Percentiles rank a stretch among this genome's conserved stretches.
Conservation (phyloP, 2,329 filamentous ascomycete genomes). For the Hortaea sp. region DNA sequence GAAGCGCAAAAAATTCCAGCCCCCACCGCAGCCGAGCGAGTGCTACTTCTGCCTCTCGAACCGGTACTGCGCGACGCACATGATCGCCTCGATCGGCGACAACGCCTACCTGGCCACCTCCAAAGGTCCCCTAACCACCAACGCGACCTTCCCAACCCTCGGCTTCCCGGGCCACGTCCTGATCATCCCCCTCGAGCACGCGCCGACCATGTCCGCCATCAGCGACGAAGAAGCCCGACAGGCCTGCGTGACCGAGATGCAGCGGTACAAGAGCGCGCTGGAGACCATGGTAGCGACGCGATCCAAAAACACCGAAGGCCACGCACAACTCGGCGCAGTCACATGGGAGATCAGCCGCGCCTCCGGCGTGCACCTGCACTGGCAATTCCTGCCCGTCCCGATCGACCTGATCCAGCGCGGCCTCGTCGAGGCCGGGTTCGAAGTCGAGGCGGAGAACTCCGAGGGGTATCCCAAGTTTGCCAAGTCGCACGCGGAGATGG, state of each 20-base stretch:
- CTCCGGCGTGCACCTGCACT: conserved; percentile 78
- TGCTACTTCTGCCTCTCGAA: conserved; percentile 97
- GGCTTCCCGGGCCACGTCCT: conserved; percentile 77
- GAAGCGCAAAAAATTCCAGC: conserved; percentile 8
- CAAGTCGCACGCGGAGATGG: conserved; percentile 11
- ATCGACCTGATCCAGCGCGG: conserved; percentile 57
- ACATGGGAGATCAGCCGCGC: conserved; percentile 86
- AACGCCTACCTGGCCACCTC: conserved; percentile 84
- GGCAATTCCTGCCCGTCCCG: conserved; percentile 80
- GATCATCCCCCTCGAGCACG: conserved; percentile 79
- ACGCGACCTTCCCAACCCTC: conserved; percentile 60
- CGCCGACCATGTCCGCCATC: conserved; percentile 63
- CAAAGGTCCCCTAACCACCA: conserved; percentile 74
- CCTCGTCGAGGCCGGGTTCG: conserved; percentile 79
- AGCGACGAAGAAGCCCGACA: conserved; percentile 38
- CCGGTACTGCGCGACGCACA: conserved; percentile 69
- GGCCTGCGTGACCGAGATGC: conserved; percentile 70
- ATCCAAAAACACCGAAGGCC: conserved; percentile 33
- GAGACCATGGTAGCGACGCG: conserved; percentile 59
- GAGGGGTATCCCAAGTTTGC: conserved; percentile 45
- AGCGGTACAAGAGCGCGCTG: conserved; percentile 62
- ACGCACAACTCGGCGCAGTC: conserved; percentile 61
- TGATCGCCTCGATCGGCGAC: conserved; percentile 80
- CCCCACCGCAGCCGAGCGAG: conserved; percentile 49
- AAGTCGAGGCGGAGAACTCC: conserved; percentile 73